A percentile compares a stretch with the other conserved stretches of the same genome.
These are phyloP conservation scores for Silene conica DNA, from an alignment of 148 eudicot species.

Conservation along the genomic window DNA sequence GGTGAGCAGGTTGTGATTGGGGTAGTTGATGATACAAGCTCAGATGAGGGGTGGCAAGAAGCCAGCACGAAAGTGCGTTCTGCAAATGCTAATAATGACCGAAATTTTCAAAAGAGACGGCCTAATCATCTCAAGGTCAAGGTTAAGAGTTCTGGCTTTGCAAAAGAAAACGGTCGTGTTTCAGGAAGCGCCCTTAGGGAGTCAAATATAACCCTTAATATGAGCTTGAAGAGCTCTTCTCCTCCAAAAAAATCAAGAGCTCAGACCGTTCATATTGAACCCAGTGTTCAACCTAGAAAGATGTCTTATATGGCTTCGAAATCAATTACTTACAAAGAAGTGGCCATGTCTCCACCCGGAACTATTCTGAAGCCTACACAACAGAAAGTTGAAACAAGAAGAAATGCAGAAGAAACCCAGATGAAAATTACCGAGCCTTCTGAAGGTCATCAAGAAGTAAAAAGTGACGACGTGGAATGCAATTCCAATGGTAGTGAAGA, in stretches of 20 bases:
- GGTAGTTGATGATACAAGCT: slow-evolving; percentile 41
- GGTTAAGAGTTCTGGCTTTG: slow-evolving; percentile 33
- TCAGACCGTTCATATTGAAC: slow-evolving; percentile 20
- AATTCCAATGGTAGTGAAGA: slow-evolving; percentile 34
- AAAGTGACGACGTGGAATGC: slow-evolving; percentile 23
- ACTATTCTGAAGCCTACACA: slow-evolving; percentile 68
- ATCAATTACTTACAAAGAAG: slow-evolving; percentile 92
- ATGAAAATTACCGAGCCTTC: slow-evolving; percentile 22
- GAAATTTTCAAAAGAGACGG: slow-evolving; percentile 50
- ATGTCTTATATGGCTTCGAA: slow-evolving; percentile 62
- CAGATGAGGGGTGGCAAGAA: slow-evolving; percentile 98
- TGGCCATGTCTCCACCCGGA: slow-evolving; percentile 93
- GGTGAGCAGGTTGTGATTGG: slow-evolving; percentile 29
- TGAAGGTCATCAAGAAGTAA: slow-evolving; percentile 28
- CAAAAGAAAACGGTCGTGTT: slow-evolving; percentile 41
- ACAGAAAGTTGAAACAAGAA: slow-evolving; percentile 49
- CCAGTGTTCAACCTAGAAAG: slow-evolving; percentile 36
- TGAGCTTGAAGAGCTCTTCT: slow-evolving; percentile 31
- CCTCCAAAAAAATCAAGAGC: slow-evolving; percentile 42
- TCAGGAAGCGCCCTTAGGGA: slow-evolving; percentile 37
- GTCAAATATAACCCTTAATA: slow-evolving; percentile 36
- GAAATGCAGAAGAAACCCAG: slow-evolving; percentile 30
- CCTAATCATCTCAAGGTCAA: slow-evolving; percentile 69
- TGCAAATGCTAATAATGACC: slow-evolving; percentile 35
- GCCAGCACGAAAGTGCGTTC: slow-evolving; percentile 74